Percentiles rank a stretch among this genome's conserved stretches.
phyloP scores from a whole-genome alignment of 768 basidiomycete species.

The Suillus lakei region DNA sequence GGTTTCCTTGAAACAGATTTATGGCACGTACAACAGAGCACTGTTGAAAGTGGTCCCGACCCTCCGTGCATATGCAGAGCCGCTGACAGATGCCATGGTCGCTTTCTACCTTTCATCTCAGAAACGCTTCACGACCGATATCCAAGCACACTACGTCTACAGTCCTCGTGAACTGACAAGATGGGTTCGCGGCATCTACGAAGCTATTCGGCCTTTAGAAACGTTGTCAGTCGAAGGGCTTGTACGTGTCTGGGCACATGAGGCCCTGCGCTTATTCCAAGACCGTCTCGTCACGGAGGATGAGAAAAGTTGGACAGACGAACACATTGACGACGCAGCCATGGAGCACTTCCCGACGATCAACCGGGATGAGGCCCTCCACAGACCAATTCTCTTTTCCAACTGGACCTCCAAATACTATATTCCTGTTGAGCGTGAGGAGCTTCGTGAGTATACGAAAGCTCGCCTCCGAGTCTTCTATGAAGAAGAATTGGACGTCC shows the following conservation, averaged over 20 bases:
- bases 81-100: slow-evolving; percentile 98
- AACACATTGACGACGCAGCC: slow-evolving; percentile 83
- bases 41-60: slow-evolving; percentile 95
- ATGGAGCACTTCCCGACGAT: slow-evolving; percentile 94
- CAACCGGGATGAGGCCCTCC: slow-evolving; percentile 83
- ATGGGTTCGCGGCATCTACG: slow-evolving; percentile 97
- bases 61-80: slow-evolving; percentile 89
- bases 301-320: slow-evolving; percentile 95
- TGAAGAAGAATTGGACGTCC: slow-evolving; percentile 98
- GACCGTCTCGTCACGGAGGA: slow-evolving; percentile 94
- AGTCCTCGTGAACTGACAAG: slow-evolving; percentile 98
- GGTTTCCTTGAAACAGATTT: slow-evolving; percentile 95
- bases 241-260: slow-evolving; percentile 97
- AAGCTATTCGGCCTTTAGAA: slow-evolving; percentile 93
- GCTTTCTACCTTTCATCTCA: slow-evolving; percentile 94
- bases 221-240: slow-evolving; percentile 93
- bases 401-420: slow-evolving; percentile 99
- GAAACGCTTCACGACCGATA: slow-evolving; percentile 91
- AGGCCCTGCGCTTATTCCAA: slow-evolving; percentile 95
- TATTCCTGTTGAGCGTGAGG: slow-evolving; percentile 92
- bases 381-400: slow-evolving; percentile 92
- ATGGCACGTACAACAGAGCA: slow-evolving; percentile 96
- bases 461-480: slow-evolving; percentile 98
- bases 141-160: slow-evolving; percentile 99
- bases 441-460: slow-evolving; percentile 94